Percentiles rank a stretch among this genome's conserved stretches.
These are phyloP conservation scores for Auricularia cornea DNA, from an alignment of 768 basidiomycete species.

Conservation along the genomic window DNA sequence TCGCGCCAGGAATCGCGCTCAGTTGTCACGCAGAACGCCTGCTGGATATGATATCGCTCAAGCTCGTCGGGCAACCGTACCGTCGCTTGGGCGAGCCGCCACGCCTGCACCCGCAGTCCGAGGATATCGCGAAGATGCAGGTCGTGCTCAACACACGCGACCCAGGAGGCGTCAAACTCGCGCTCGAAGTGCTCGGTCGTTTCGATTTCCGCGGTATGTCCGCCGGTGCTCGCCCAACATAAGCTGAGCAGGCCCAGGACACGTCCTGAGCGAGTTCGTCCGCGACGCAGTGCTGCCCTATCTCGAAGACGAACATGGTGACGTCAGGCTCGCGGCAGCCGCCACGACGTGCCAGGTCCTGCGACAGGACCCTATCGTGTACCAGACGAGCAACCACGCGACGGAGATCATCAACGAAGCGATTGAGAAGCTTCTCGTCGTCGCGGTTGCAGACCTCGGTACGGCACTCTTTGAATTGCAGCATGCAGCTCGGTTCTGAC, in stretches of 20 bases:
- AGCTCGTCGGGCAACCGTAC: constrained; percentile 34
- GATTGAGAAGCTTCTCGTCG: constrained; percentile 37
- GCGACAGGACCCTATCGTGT: constrained; percentile 36
- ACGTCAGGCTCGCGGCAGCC: constrained; percentile 36
- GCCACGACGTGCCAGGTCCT: constrained; percentile 35
- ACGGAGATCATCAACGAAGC: constrained; percentile 40
- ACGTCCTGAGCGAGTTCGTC: constrained; percentile 40
- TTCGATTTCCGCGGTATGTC: constrained; percentile 37
- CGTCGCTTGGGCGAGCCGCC: constrained; percentile 33
- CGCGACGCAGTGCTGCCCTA: constrained; percentile 36
- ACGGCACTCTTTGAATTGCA: constrained; percentile 7
- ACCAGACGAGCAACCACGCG: constrained; percentile 37
- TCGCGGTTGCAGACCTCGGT: constrained; percentile 39
- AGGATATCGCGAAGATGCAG: background rate
- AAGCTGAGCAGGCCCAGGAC: constrained; percentile 16
- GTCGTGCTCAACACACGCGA: background rate
- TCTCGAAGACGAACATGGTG: constrained; percentile 35
- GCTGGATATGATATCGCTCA: constrained; percentile 33
- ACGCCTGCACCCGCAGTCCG: constrained; percentile 2
- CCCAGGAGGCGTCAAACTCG: constrained; percentile 29
- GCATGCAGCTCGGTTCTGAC: no score
- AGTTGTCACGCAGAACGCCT: constrained; percentile 29
- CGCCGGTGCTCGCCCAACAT: background rate
- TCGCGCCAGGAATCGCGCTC: background rate
- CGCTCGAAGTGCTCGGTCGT: constrained; percentile 32